phyloP scores from a whole-genome alignment of 1,139 yeast genomes.

The Sugiyamaella grinbergsii region DNA sequence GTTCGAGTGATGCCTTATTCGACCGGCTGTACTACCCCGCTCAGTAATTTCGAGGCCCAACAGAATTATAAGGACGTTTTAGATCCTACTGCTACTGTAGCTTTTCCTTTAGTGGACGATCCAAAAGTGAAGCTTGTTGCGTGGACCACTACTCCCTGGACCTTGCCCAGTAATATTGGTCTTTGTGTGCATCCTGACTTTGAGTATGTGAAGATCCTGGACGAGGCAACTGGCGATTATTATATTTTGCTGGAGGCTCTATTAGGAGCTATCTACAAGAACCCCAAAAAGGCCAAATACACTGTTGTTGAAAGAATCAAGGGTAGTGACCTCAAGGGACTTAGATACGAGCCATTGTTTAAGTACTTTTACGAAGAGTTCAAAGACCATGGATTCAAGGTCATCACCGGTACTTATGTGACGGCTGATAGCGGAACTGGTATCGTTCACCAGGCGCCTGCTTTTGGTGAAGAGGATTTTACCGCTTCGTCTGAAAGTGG shows the following conservation, averaged over 20 bases:
- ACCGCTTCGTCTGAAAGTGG: conserved; percentile 76
- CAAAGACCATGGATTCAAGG: conserved; percentile 74
- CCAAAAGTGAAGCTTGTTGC: conserved; percentile 85
- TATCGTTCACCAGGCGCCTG: conserved; percentile 97
- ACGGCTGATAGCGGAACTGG: conserved; percentile 98
- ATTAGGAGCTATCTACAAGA: conserved; percentile 82
- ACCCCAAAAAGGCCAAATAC: conserved; percentile 87
- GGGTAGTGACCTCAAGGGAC: conserved; percentile 80
- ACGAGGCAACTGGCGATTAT: conserved; percentile 79
- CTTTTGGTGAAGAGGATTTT: conserved; percentile 99
- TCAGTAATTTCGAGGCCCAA: conserved; percentile 97
- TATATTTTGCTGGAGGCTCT: conserved; percentile 82
- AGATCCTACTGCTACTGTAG: conserved; percentile 95
- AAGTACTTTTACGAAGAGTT: conserved; percentile 76
- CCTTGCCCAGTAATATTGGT: conserved; percentile 91
- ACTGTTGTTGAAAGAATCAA: conserved; percentile 75
- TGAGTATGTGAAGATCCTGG: conserved; percentile 88
- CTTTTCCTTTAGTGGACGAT: conserved; percentile 79
- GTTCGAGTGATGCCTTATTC: conserved; percentile 98
- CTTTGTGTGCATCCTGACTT: conserved; percentile 88
- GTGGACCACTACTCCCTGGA: conserved; percentile 99
- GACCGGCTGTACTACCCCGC: conserved; percentile 94
- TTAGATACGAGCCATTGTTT: conserved; percentile 79
- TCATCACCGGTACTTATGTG: conserved; percentile 80
- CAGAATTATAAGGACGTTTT: conserved; percentile 96